These are phyloP conservation scores for Saccharomycopsis lassenensis DNA, from an alignment of 805 yeast genomes.

Conservation along the genomic window DNA sequence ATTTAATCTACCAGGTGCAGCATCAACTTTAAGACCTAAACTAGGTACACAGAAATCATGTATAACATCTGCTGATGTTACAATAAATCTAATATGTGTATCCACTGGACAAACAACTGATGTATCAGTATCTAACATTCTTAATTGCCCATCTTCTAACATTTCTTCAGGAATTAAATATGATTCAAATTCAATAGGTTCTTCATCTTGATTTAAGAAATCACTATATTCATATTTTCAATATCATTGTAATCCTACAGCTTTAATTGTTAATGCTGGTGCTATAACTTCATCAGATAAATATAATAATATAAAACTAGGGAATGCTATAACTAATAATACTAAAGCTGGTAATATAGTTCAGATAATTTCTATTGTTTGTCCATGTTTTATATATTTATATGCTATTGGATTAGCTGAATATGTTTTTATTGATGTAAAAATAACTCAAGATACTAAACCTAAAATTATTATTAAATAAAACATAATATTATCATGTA, in stretches of 20 bases:
- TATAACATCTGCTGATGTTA: constrained; percentile 21
- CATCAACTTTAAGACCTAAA: constrained; percentile 22
- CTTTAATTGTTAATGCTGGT: constrained; percentile 20
- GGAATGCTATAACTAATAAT: constrained; percentile 17
- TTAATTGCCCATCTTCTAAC: constrained; percentile 21
- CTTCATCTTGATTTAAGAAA: constrained; percentile 19
- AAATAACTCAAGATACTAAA: constrained; percentile 18
- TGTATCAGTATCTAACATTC: constrained; percentile 21
- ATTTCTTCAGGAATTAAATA: constrained; percentile 21
- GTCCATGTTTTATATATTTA: constrained; percentile 22
- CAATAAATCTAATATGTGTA: constrained; percentile 21
- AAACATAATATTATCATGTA: constrained; percentile 21
- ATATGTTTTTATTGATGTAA: constrained; percentile 15
- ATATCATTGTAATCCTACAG: constrained; percentile 20
- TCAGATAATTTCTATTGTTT: constrained; percentile 22
- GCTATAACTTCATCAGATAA: constrained; percentile 19
- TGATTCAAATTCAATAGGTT: constrained; percentile 19
- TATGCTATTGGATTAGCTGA: constrained; percentile 15
- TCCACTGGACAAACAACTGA: constrained; percentile 20
- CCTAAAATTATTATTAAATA: constrained; percentile 17
- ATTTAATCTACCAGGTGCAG: constrained; percentile 22
- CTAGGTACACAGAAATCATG: constrained; percentile 22
- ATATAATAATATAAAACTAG: no score
- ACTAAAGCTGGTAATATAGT: constrained; percentile 21
- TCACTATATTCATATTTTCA: constrained; percentile 19